phyloP scores from a whole-genome alignment of 148 eudicot genomes.

The Linanthus parryae region DNA sequence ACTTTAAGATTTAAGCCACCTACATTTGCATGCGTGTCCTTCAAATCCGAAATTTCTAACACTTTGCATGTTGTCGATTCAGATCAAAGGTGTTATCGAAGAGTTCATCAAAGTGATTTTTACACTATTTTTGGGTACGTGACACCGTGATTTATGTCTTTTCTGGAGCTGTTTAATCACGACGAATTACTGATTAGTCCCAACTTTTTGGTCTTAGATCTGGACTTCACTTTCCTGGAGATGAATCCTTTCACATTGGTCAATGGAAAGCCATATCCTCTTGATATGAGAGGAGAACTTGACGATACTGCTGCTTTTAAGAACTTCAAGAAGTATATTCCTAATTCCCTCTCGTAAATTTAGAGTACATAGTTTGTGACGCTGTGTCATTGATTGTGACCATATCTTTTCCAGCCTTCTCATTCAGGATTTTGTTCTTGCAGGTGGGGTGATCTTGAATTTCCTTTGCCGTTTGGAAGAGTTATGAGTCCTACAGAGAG shows the following conservation, averaged over 20 bases:
- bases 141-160: not conserved
- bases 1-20: not conserved
- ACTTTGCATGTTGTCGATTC: constrained; percentile 8
- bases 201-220: too few species aligned
- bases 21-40: not conserved
- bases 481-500: constrained; percentile 92
- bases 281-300: constrained; percentile 98
- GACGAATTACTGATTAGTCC: constrained; percentile 1
- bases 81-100: constrained; percentile 82
- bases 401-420: constrained; percentile 1
- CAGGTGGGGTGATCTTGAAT: constrained; percentile 90
- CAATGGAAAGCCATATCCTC: constrained; percentile 90
- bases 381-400: not conserved
- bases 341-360: constrained; percentile 1
- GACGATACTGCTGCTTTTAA: constrained; percentile 88
- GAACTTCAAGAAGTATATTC: constrained; percentile 52
- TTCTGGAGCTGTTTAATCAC: not conserved
- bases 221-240: constrained; percentile 94
- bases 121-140: constrained; percentile 63
- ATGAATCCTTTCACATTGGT: constrained; percentile 97
- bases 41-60: not conserved
- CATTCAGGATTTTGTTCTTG: not conserved
- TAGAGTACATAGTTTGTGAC: not conserved
- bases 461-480: constrained; percentile 99
- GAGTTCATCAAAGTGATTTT: constrained; percentile 70